A percentile compares a stretch with the other conserved stretches of the same genome.
These are phyloP conservation scores for Trichocladium antarcticum DNA, from an alignment of 495 filamentous ascomycete genomes.

Conservation along the genomic window DNA sequence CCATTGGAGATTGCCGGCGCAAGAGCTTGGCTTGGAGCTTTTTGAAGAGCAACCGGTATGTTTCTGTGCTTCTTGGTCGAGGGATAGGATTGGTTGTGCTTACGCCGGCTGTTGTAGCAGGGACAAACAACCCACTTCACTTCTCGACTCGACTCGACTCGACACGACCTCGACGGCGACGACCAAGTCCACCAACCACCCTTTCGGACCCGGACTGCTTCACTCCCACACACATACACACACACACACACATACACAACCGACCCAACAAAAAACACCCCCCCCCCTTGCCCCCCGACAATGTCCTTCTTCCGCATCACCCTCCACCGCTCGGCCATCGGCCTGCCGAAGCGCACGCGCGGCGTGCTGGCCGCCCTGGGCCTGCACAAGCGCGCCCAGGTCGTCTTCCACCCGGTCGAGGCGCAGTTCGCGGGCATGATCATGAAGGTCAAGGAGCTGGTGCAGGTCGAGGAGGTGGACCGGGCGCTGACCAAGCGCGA, in stretches of 20 bases:
- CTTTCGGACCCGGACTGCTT: too few species aligned
- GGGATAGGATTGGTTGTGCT: neutral
- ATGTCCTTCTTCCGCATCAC: slow-evolving; percentile 96
- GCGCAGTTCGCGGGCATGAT: slow-evolving; percentile 85
- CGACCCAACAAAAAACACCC: neutral
- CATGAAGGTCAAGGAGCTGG: slow-evolving; percentile 94
- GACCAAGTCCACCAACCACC: too few species aligned
- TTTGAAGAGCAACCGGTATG: neutral
- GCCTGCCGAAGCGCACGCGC: slow-evolving; percentile 68
- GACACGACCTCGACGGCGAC: too few species aligned
- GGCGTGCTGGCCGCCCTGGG: slow-evolving; percentile 84
- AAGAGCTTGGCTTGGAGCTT: neutral
- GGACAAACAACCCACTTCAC: too few species aligned
- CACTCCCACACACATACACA: neutral
- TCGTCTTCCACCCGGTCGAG: slow-evolving; percentile 84
- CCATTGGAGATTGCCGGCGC: too few species aligned
- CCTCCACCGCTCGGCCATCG: slow-evolving; percentile 85
- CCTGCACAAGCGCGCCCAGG: slow-evolving; percentile 73
- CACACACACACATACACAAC: neutral
- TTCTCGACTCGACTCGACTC: too few species aligned
- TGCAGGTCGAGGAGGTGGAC: slow-evolving; percentile 76
- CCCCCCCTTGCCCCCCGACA: slow-evolving; percentile 16
- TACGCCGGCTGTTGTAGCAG: too few species aligned
- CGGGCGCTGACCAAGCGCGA: slow-evolving; percentile 56
- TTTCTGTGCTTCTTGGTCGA: neutral